These are phyloP conservation scores for Purpureocillium takamizusanense DNA, from an alignment of 2,329 filamentous ascomycete species.

Conservation along the genomic window DNA sequence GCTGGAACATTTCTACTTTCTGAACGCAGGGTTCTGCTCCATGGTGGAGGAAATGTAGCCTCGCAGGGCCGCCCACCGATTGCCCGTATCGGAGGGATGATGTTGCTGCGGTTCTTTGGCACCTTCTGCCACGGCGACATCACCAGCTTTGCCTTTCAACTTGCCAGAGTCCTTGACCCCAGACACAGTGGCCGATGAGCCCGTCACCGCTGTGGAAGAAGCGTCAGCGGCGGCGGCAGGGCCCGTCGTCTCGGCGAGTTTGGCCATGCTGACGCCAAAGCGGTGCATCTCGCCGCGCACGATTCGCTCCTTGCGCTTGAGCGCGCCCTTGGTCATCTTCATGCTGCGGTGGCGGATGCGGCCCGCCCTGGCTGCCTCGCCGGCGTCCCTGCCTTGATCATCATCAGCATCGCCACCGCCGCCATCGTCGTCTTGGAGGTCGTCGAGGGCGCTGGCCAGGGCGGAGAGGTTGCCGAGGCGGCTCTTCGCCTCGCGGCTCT, in stretches of 20 bases:
- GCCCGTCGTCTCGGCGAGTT: slow-evolving; percentile 45
- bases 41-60: slow-evolving; percentile 79
- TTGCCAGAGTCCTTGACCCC: slow-evolving; percentile 1
- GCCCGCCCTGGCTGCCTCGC: slow-evolving; percentile 35
- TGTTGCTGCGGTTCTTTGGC: slow-evolving; percentile 7
- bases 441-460: slow-evolving; percentile 73
- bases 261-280: slow-evolving; percentile 75
- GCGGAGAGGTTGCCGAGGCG: slow-evolving; percentile 42
- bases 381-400: slow-evolving; percentile 34
- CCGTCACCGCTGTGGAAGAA: too few species aligned
- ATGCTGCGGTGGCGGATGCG: slow-evolving; percentile 69
- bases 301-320: slow-evolving; percentile 74
- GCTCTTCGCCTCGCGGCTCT: slow-evolving; percentile 55
- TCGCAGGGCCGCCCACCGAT: slow-evolving; percentile 72
- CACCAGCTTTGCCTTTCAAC: slow-evolving; percentile 7
- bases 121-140: slow-evolving; percentile 8
- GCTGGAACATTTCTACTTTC: slow-evolving; percentile 12
- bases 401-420: slow-evolving; percentile 36
- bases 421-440: slow-evolving; percentile 37
- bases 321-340: slow-evolving; percentile 64
- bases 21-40: slow-evolving; percentile 77
- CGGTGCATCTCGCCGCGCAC: slow-evolving; percentile 74
- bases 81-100: slow-evolving; percentile 33
- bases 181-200: too few species aligned
- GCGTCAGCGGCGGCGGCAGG: too few species aligned